phyloP scores from a whole-genome alignment of 1,284 basidiomycete genomes.

The Pyrrhoderma lamaoense region DNA sequence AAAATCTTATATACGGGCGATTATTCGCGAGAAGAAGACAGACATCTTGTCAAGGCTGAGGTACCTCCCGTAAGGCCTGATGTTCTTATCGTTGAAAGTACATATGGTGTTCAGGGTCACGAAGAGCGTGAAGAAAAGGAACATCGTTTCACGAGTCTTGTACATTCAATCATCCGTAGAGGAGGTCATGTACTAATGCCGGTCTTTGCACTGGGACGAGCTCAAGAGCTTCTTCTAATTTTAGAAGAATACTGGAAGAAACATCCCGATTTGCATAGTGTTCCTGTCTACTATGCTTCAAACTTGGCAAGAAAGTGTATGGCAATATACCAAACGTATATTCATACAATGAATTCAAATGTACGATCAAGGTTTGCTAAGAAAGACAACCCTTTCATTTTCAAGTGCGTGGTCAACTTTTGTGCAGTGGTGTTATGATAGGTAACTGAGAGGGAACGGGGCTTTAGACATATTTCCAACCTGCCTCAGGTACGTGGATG shows the following conservation, averaged over 20 bases:
- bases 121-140: slow-evolving; percentile 94
- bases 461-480: slow-evolving; percentile 73
- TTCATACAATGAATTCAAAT: slow-evolving; percentile 93
- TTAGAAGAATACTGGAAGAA: slow-evolving; percentile 98
- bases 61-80: slow-evolving; percentile 88
- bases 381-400: slow-evolving; percentile 92
- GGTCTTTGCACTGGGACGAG: slow-evolving; percentile 91
- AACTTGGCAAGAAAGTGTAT: slow-evolving; percentile 96
- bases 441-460: slow-evolving; percentile 1
- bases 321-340: slow-evolving; percentile 98
- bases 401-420: slow-evolving; percentile 61
- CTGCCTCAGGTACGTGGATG: slow-evolving; percentile 75
- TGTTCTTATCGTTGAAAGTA: slow-evolving; percentile 96
- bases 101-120: slow-evolving; percentile 92
- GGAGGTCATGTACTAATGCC: slow-evolving; percentile 94
- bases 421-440: not conserved
- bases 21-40: slow-evolving; percentile 96
- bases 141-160: slow-evolving; percentile 82
- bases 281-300: slow-evolving; percentile 97
- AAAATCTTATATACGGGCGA: slow-evolving; percentile 97
- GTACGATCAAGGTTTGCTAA: slow-evolving; percentile 85
- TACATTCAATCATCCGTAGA: slow-evolving; percentile 86
- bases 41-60: slow-evolving; percentile 95
- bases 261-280: slow-evolving; percentile 91
- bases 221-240: slow-evolving; percentile 91